phyloP scores from a whole-genome alignment of 2,329 filamentous ascomycete species.

The Verticillium nonalfalfae region DNA sequence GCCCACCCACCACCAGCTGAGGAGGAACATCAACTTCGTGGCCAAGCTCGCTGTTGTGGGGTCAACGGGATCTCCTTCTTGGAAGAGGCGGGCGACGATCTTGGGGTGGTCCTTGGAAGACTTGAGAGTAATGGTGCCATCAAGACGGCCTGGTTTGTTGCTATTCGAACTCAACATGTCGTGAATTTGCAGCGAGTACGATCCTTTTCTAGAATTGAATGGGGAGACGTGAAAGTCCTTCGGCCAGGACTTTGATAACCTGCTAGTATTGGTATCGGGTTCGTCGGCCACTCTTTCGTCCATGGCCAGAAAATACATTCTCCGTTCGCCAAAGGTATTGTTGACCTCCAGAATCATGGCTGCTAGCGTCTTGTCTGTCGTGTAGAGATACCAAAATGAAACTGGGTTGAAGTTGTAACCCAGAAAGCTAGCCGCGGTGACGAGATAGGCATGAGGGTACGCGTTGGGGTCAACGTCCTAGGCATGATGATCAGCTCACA shows the following conservation, averaged over 20 bases:
- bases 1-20: slow-evolving; percentile 61
- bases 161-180: slow-evolving; percentile 33
- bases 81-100: slow-evolving; percentile 54
- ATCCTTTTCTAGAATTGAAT: slow-evolving; percentile 59
- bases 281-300: slow-evolving; percentile 2
- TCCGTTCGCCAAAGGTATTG: slow-evolving; percentile 68
- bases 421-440: slow-evolving; percentile 63
- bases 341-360: slow-evolving; percentile 70
- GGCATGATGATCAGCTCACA: slow-evolving; percentile 7
- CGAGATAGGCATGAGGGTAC: slow-evolving; percentile 63
- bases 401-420: slow-evolving; percentile 70
- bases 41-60: slow-evolving; percentile 34
- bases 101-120: slow-evolving; percentile 57
- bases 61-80: slow-evolving; percentile 42
- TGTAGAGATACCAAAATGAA: slow-evolving; percentile 76
- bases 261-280: background rate
- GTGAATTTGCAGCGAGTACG: slow-evolving; percentile 42
- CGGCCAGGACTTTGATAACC: slow-evolving; percentile 44
- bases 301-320: slow-evolving; percentile 56
- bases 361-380: slow-evolving; percentile 45
- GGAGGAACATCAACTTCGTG: slow-evolving; percentile 40
- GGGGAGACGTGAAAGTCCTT: slow-evolving; percentile 76
- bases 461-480: slow-evolving; percentile 51
- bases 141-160: slow-evolving; percentile 33
- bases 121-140: slow-evolving; percentile 54